Base-by-base conservation (phyloP, 495 filamentous ascomycete genomes). In the Lophium mytilinum region DNA sequence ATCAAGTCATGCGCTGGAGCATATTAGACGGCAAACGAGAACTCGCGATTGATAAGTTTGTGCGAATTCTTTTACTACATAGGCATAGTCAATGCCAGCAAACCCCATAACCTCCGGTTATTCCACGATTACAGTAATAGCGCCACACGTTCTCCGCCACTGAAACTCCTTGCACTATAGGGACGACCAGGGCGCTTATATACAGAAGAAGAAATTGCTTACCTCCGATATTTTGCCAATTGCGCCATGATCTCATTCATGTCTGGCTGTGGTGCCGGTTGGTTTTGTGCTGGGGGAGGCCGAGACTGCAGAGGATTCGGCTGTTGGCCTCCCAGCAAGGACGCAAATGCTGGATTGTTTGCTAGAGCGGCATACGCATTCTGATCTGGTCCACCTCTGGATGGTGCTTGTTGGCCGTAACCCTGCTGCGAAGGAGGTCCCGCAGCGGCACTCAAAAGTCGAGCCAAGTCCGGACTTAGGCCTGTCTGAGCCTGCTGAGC, bases 201-300 rank as follows among this genome's bases (percentile, higher is more conserved):
- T 30, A 30, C 24, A 30, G 24, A 30, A 30, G 24, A 30, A 6
- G 24, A 30, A 30, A 30, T 30, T 6, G 24, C 24, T 6, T 30
- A 30, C 24, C 61, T 56, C 43, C 61, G 80, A 73, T 80, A 84
- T 66, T 78, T 81, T 10, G 78, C 72, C 61, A 85, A 67, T 58
- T 84, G 81, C 51, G 78, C 76, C 76, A 84, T 78, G 46, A 85
- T 73, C 60, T 82, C 79, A 62, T 83, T 78, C 56, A 85, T 76
- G 65, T 83, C 63, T 35, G 65, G 63, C 53, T 64, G 62, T 6
- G 57, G 53, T 18, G 49, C 47, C 6, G 52, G 75, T 35, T 50
- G 52, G 21, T 57, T 51, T 17, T 50, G 43, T 40, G 63, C 61
- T 56, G 51, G 15, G 15, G 52, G 43, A 24, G 51, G 52, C 52